Evolutionary conservation across 2,329 filamentous ascomycete species (phyloP), one percentile per base, ranked within the genome.

Genomic region (Hypoxylon sp.): DNA sequence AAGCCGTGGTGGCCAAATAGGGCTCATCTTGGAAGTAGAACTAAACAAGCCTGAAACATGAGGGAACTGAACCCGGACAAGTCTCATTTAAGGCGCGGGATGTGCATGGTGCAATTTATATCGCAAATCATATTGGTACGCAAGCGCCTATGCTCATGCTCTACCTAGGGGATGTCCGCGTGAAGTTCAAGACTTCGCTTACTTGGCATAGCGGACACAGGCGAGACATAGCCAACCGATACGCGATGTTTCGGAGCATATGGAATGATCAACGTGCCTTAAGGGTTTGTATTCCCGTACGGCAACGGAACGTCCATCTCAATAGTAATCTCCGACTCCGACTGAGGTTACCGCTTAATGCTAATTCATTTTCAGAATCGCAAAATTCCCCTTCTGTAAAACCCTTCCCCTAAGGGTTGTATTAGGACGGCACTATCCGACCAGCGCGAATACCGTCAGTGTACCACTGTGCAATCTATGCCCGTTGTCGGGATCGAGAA

Each of bases 1-100:
- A 2, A 85, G 80, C 52, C 76, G 85, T 43, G 84, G 84, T 2
- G 84, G 84, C 0, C 69, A 70, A 49, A 78, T 80, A 0, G 82
- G 82, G 0, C 74, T 85, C 47, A 72, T 83, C 37, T 71, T 87
- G 51, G 73, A 76, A 43, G 79, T 84, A 1, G 57, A 62, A 11
- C 13, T 59, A 1, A 50, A 44, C 8, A 64, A 37, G 28, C 4
- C 22, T 30, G 3, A 49, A 47, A 34, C 5, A 19, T 1, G 13
- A 11, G 19, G 11, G 3, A 7, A 15, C n/a, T 24, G 11, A 3
- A 52, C 22, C n/a, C 20, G 4, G 37, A 17, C 44, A 24, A 28
- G 3, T 28, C 39, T 49, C 48, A 30, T 13, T 82, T 6, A 71
- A 68, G 10, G 77, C 74, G 1, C 41, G 44, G 4, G 6, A 37